Evolutionary conservation across 441 rosid species (phyloP), one percentile per base, ranked within the genome.

Genomic region (Biscutella auriculata): DNA sequence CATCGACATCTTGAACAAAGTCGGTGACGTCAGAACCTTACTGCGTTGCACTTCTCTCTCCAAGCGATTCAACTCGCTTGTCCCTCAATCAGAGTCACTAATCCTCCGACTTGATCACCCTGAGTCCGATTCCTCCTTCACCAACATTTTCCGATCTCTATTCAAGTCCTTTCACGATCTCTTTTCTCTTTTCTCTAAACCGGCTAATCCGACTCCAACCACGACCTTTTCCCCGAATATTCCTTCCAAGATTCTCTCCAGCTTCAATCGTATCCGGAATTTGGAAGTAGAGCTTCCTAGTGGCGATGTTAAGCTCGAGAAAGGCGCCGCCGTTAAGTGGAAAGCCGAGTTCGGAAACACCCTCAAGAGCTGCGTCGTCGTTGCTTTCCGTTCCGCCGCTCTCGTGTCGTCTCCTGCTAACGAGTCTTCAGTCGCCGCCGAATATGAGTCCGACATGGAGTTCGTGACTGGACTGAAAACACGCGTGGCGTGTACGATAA

Each of bases 1-100:
- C 25, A 23, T 62, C 43, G 68, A 68, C 21, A 62, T 68, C 25
- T 68, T 68, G 37, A 62, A 62, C 73, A 68, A 68, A 68, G 60
- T 68, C 2, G 50, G 50, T 35, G 73, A 68, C 50, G 73, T 68
- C 29, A 68, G 6, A 62, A 68, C 65, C 3, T 5, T 68, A 36
- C 58, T 68, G 9, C 68, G 68, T 16, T 68, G 73, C 11, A 26
- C 21, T 15, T 34, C 55, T 4, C 52, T 68, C 43, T 62, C 73
- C 2, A 68, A 68, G 3, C 53, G 73, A n/a, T 68, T 68, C 35
- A 62, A 57, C 56, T 68, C 68, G 1, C 64, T 68, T 15, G 55
- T 34, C 0, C 58, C 73, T 28, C 73, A 62, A 25, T 50, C 73
- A 13, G 68, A 68, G 5, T 62, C 68, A 15, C 73, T 68, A 33